Evolutionary conservation across 2,329 filamentous ascomycete genomes (phyloP).

Genomic region (Mycocentrospora acerina): DNA sequence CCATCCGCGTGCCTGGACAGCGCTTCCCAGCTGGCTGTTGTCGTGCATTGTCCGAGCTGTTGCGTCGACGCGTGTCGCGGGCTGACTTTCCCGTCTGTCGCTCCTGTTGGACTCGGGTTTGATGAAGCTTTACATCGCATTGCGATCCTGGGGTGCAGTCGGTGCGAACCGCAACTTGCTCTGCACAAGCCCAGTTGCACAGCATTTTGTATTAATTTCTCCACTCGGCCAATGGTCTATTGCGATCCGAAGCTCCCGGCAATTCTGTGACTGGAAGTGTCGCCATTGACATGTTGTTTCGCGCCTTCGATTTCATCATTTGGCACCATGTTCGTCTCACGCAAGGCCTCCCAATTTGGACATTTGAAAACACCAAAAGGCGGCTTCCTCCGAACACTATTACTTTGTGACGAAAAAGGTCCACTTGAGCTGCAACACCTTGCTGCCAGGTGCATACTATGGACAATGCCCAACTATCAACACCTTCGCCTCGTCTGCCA

Average conservation of each 20-base stretch:
- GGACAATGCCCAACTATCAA: too few species aligned
- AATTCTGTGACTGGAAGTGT: slow-evolving; percentile 13
- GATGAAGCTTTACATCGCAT: slow-evolving; percentile 13
- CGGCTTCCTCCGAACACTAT: too few species aligned
- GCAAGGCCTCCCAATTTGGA: neutral
- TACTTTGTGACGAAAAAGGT: too few species aligned
- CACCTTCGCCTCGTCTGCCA: too few species aligned
- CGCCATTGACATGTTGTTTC: slow-evolving; percentile 21
- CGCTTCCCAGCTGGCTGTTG: slow-evolving; percentile 13
- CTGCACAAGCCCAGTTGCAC: slow-evolving; percentile 9
- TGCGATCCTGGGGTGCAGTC: slow-evolving; percentile 12
- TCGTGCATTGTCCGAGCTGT: slow-evolving; percentile 15
- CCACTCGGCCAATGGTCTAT: slow-evolving; percentile 4
- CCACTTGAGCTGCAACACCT: too few species aligned
- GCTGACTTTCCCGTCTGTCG: slow-evolving; percentile 16
- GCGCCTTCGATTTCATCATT: slow-evolving; percentile 25
- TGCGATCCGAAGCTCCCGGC: slow-evolving; percentile 15
- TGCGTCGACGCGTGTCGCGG: slow-evolving; percentile 8
- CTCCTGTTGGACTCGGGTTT: slow-evolving; percentile 12
- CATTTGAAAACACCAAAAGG: too few species aligned
- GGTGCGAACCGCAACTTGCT: slow-evolving; percentile 22
- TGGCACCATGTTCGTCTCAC: slow-evolving; percentile 16
- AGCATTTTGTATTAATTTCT: slow-evolving; percentile 12
- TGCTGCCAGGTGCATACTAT: too few species aligned
- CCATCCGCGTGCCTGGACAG: slow-evolving; percentile 25